Evolutionary conservation across 345 rosid species (phyloP).

Genomic region (Linum lewisii): DNA sequence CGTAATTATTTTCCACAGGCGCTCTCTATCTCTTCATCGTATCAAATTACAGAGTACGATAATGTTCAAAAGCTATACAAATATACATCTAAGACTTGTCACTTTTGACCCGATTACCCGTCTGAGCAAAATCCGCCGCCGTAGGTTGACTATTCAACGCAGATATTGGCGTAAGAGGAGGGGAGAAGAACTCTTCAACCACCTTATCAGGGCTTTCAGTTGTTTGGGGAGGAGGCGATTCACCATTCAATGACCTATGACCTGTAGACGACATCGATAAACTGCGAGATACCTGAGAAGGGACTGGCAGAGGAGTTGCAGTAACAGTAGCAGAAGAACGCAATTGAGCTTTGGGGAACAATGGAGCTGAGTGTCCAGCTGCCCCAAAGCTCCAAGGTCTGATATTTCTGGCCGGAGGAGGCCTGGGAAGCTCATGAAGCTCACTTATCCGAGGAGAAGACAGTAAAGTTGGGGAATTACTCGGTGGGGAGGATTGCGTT

Average conservation of each 20-base stretch:
- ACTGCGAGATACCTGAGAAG: slow-evolving; percentile 25
- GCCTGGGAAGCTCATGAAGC: slow-evolving; percentile 29
- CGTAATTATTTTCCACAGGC: too few relatives aligned
- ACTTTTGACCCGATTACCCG: slow-evolving; percentile 33
- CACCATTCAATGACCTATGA: slow-evolving; percentile 20
- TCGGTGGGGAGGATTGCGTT: slow-evolving; percentile 10
- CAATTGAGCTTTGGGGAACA: slow-evolving; percentile 9
- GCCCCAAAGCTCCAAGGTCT: slow-evolving; percentile 7
- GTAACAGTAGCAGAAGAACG: slow-evolving; percentile 8
- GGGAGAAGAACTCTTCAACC: slow-evolving; percentile 39
- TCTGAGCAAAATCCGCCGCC: slow-evolving; percentile 14
- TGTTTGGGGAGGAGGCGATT: slow-evolving; percentile 25
- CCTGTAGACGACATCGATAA: slow-evolving; percentile 23
- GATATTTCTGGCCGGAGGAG: slow-evolving; percentile 17
- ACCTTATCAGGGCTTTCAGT: slow-evolving; percentile 27
- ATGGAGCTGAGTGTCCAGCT: slow-evolving; percentile 25
- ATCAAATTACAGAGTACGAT: too few relatives aligned
- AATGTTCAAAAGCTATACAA: too few relatives aligned
- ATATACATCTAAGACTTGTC: neutral
- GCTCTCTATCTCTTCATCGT: too few relatives aligned
- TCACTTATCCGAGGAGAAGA: slow-evolving; percentile 25
- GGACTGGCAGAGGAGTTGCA: slow-evolving; percentile 21
- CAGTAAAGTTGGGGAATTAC: slow-evolving; percentile 20
- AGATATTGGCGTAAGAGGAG: slow-evolving; percentile 62
- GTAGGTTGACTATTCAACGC: slow-evolving; percentile 21